Evolutionary conservation across 2,329 filamentous ascomycete species (phyloP), one percentile per base, ranked within the genome.

Genomic region (Reticulascus tulasneorum): DNA sequence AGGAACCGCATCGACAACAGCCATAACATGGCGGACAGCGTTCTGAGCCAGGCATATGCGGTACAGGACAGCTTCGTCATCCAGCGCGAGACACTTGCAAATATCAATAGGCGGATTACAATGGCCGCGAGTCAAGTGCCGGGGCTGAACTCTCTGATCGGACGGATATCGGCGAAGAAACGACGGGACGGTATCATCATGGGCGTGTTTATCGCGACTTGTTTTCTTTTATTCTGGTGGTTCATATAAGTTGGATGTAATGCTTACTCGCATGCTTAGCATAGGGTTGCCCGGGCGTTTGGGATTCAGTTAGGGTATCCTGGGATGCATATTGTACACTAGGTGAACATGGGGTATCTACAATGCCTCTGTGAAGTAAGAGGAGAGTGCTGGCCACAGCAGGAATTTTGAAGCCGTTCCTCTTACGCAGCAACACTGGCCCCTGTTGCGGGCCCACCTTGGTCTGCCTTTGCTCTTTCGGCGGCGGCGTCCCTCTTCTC

Each of bases 31-130:
- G 84, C 88, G 30, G 93, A 98, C 60, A 85, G 79, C 45, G 89
- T 98, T 22, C 72, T 98, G 41, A 90, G 84, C 56, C 93, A 97
- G 68, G 93, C 93, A 7, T 98, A 98, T 64, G 90, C 91, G 9
- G 88, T 97, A 35, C 94, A 95, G 58, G 89, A 97, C 66, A 90
- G 74, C 60, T 97, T 98, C 59, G 73, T 77, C 11, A 54, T 89
- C 37, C 93, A 98, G 70, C 75, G 90, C 43, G 90, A 97, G 69
- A 91, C 84, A 18, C 64, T 98, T 44, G 77, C 83, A 28, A 94
- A 78, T 59, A 91, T 98, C 54, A 94, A 96, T 60, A 73, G 91
- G 44, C 76, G 91, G 45, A 97, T 98, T 60, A 89, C 87, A 5
- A 73, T 84, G 22, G 91, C 90, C 19, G 93, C 91, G 24, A 88